phyloP scores from a whole-genome alignment of 306 rosid species.

The Oxytropis ochrocephala region DNA sequence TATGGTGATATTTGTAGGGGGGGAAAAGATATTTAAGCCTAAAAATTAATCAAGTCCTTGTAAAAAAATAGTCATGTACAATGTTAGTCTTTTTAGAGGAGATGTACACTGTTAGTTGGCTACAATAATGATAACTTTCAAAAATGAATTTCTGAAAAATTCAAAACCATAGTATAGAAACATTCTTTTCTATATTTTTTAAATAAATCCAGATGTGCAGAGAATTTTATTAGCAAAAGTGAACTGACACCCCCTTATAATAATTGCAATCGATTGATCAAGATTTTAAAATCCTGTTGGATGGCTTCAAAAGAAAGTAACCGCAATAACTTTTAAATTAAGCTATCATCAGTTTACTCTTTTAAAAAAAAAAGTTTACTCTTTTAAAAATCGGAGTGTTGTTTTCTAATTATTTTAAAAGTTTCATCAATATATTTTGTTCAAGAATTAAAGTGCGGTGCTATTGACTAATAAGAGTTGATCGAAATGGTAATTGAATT shows the following conservation, averaged over 20 bases:
- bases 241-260: neutral
- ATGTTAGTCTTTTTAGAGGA: no score
- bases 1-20: no score
- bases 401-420: neutral
- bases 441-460: neutral
- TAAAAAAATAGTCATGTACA: no score
- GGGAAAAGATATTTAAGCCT: no score
- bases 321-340: neutral
- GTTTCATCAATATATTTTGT: neutral
- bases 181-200: neutral
- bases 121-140: no score
- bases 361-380: neutral
- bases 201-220: neutral
- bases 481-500: no score
- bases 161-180: neutral
- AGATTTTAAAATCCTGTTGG: neutral
- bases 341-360: neutral
- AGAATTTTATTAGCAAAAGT: neutral
- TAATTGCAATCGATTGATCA: neutral
- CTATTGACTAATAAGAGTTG: no score
- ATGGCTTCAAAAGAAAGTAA: neutral
- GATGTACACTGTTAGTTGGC: no score
- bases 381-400: neutral
- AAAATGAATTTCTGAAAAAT: no score
- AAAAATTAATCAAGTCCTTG: no score